Base-by-base conservation (phyloP, 768 basidiomycete genomes). In the Amanita rimosa region DNA sequence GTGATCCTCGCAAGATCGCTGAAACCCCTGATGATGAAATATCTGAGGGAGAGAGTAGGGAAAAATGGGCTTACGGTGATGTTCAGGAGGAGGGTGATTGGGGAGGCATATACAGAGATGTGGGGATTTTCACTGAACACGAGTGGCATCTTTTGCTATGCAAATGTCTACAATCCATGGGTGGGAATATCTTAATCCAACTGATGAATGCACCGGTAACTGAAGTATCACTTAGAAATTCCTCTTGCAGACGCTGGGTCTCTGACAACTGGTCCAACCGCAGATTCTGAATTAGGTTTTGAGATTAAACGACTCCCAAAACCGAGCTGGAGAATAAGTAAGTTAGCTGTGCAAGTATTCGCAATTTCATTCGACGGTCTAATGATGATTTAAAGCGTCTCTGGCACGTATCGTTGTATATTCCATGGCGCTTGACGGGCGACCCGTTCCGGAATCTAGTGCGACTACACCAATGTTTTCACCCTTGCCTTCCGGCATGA, bases 71-170 rank as follows among this genome's bases (percentile, higher is more conserved):
- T 40, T 61, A 67, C 47, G 67, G 73, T 42, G 67, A 72, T 54
- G 50, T 71, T 27, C 54, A 68, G 43, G 57, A 66, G 39, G 60
- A 61, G 48, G 61, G 64, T 19, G 59, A 62, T 31, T 88, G 85
- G 86, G 63, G 62, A 24, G 92, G 92, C 17, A 75, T 95, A 44
- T 88, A 85, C 64, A 83, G 81, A 51, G 83, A 89, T 60, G 81
- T 94, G 39, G 91, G 91, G 17, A 87, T 95, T 40, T 90, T 91
- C 62, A 80, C 81, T 40, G 82, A 90, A 53, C 74, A 82, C 56
- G 83, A 94, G 58, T 94, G 88, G 79, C 77, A 80, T 55, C 74
- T 83, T 51, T 67, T 95, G 55, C 92, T 94, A 86, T 85, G 83
- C 58, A 92, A 91, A 67, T 88, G 86, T 59, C 69, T 95, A 48